Evolutionary conservation across 306 rosid genomes (phyloP), one percentile per base, ranked within the genome.

Genomic region (Cajanus cajan): DNA sequence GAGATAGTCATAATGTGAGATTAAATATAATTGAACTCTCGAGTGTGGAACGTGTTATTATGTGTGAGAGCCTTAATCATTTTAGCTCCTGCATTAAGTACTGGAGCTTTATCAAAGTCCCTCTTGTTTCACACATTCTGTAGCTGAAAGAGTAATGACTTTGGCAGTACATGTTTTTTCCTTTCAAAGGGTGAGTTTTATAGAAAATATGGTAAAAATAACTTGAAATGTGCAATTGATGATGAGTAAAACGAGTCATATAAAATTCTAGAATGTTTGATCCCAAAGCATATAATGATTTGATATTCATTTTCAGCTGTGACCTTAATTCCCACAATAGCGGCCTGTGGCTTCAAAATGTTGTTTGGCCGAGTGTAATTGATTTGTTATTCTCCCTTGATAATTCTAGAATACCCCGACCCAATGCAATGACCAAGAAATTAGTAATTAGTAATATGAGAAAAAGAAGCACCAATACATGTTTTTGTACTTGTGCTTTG

Each of bases 21-120:
- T 54, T 57, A 47, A 9, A 5, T 11, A 57, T 55, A 76, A 28
- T 78, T 69, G 61, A 34, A 28, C 50, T 54, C 24, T 16, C 4
- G 18, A n/a, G 51, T 34, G 44, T 22, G 40, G 44, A 22, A 68
- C 52, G 55, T 59, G 24, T 59, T 39, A 15, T 9, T 22, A 22
- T 36, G 72, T 45, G 72, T 61, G 78, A 79, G 3, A 61, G 2
- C 19, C 25, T 45, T 70, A 34, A 79, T 59, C 43, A 71, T 79
- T 71, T 71, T 59, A 65, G 83, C 78, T 79, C 72, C 71, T 55
- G 0, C 45, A 18, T 40, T 9, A 66, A 16, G 33, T 45, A 28
- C 31, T 13, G 67, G 65, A 34, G 65, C 78, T 57, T 57, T 16
- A 24, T n/a, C n/a, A n/a, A n/a, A 57, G 12, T 6, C 25, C 59